Evolutionary conservation across 257 asterid species (phyloP).

Genomic region (Fraxinus americana): DNA sequence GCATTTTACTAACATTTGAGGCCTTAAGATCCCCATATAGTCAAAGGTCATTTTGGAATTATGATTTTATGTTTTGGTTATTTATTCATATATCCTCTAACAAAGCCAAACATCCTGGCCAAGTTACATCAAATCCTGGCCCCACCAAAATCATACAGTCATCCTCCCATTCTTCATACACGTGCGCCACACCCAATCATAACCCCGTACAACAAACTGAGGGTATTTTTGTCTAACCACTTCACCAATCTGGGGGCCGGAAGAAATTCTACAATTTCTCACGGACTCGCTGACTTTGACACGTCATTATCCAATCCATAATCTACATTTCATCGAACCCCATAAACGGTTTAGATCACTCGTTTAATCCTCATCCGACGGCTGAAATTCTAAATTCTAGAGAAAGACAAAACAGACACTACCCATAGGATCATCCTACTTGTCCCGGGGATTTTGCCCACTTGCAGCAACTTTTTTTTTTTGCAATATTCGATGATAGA

Average conservation of each 20-base stretch:
- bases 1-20: too few relatives aligned
- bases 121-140: neutral
- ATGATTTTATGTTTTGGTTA: too few relatives aligned
- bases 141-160: neutral
- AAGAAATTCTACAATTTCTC: constrained; percentile 22
- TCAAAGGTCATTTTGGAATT: too few relatives aligned
- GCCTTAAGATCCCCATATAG: too few relatives aligned
- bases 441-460: too few relatives aligned
- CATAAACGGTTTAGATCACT: constrained; percentile 24
- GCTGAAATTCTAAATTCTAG: constrained; percentile 43
- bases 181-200: neutral
- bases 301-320: constrained; percentile 50
- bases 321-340: constrained; percentile 42
- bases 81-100: too few relatives aligned
- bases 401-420: constrained; percentile 23
- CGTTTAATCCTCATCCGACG: constrained; percentile 34
- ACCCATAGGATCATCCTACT: too few relatives aligned
- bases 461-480: too few relatives aligned
- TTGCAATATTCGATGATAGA: too few relatives aligned
- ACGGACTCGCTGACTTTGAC: constrained; percentile 46
- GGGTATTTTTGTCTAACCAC: neutral
- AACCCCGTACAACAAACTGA: neutral
- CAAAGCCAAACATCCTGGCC: neutral
- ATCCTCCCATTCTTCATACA: neutral
- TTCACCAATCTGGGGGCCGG: neutral